Evolutionary conservation across 202 grass and related monocot genomes (phyloP).

Genomic region (Bolboschoenoplectus hybrid): DNA sequence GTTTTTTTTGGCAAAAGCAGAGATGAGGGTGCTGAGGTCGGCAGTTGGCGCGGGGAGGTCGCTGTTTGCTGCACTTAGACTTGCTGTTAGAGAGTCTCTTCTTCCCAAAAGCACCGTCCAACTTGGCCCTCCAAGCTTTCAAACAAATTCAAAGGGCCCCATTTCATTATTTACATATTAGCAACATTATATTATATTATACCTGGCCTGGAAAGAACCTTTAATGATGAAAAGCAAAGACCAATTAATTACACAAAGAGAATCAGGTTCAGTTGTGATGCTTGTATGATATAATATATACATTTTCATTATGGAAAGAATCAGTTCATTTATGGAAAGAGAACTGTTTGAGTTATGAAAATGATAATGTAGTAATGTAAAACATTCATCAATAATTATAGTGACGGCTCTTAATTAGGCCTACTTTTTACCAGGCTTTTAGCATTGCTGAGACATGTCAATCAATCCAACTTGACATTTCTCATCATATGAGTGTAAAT

Average conservation of each 20-base stretch:
- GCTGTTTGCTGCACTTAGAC: constrained; percentile 46
- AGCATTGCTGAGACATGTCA: not conserved
- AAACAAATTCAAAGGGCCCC: not conserved
- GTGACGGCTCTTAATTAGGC: too few species aligned
- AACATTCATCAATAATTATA: not conserved
- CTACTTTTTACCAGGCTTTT: not conserved
- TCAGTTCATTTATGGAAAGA: not conserved
- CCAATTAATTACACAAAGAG: not conserved
- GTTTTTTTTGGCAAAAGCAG: constrained; percentile 53
- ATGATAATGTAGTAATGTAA: not conserved
- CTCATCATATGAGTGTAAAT: not conserved
- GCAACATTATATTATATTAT: not conserved
- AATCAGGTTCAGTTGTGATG: not conserved
- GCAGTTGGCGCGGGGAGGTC: constrained; percentile 56
- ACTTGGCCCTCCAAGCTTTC: constrained; percentile 62
- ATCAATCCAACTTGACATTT: not conserved
- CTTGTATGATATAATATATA: not conserved
- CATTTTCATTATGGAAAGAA: not conserved
- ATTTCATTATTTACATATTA: not conserved
- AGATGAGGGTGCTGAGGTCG: constrained; percentile 51
- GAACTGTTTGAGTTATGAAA: not conserved
- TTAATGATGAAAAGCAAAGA: not conserved
- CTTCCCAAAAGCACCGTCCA: constrained; percentile 70
- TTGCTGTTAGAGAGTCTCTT: constrained; percentile 64
- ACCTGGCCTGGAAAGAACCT: not conserved